Base-by-base conservation (phyloP, 345 rosid species). In the Gossypium bickii region DNA sequence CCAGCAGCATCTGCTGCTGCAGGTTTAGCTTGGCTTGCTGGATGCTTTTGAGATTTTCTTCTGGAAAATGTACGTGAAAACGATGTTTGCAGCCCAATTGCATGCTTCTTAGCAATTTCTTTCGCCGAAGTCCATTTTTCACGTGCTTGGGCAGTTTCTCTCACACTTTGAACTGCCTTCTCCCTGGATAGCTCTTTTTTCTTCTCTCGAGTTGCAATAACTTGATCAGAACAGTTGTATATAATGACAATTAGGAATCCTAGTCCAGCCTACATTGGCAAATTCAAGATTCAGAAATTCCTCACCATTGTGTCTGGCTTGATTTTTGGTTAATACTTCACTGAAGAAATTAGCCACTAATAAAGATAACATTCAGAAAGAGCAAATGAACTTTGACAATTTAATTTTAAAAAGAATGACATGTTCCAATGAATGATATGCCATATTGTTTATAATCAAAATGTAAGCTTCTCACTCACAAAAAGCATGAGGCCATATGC, bases 151-250 rank as follows among this genome's bases (percentile, higher is more conserved):
- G 87, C 87, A 7, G 88, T 76, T 38, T 96, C 98, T 15, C 93
- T 82, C 41, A 96, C 97, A 72, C 95, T 93, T 59, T 87, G 92
- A 52, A 90, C 97, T 49, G 98, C 99, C 70, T 88, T 91, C 70
- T 93, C 97, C 61, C 99, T 87, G 49, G 99, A 86, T 82, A 89
- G 74, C 58, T 97, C 98, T 57, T 86, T 89, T 76, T 92, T 92
- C 86, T 81, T 86, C 82, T 93, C 99, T 81, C 98, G 83, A 15
- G 98, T 93, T 3, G 94, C 82, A 58, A 95, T 90, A 58, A 90
- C 97, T 92, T 93, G 99, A 76, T 96, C 99, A 15, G 99, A 93
- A 83, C 93, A 96, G 84, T 94, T 93, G 74, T 93, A 92, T 47
- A 96, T 82, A 51, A 96, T 84, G 77, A 96, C 78, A n/a, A 92